Percentiles rank a stretch among this genome's conserved stretches.
Conservation (phyloP, 495 filamentous ascomycete species). For the Hypoxylon rickii region DNA sequence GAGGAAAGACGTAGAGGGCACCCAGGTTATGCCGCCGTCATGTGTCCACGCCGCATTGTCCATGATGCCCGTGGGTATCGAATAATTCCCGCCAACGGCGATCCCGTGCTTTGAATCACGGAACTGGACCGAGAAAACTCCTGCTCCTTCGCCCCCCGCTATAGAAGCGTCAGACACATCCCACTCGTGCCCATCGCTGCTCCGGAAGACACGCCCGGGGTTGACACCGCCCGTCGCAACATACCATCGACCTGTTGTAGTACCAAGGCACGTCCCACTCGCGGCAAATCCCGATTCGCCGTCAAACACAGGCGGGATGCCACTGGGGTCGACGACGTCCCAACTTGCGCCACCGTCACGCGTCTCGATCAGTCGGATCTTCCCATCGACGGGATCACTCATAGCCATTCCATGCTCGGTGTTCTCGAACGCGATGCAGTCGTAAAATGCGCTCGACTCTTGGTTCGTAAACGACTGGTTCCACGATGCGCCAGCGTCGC, state of each 20-base stretch:
- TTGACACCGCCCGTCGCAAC: slow-evolving; percentile 24
- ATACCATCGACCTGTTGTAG: slow-evolving; percentile 29
- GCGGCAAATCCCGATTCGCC: slow-evolving; percentile 29
- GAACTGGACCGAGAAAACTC: slow-evolving; percentile 34
- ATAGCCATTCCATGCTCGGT: slow-evolving; percentile 24
- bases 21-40: slow-evolving; percentile 27
- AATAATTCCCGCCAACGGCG: slow-evolving; percentile 31
- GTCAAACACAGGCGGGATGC: slow-evolving; percentile 13
- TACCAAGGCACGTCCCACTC: slow-evolving; percentile 31
- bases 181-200: slow-evolving; percentile 23
- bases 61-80: slow-evolving; percentile 1
- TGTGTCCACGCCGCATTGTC: slow-evolving; percentile 23
- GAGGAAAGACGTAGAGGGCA: slow-evolving; percentile 14
- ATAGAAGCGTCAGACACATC: slow-evolving; percentile 24
- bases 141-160: slow-evolving; percentile 19
- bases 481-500: slow-evolving; percentile 26
- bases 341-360: slow-evolving; percentile 25
- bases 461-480: slow-evolving; percentile 15
- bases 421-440: slow-evolving; percentile 31
- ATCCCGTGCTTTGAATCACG: slow-evolving; percentile 23
- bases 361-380: slow-evolving; percentile 28
- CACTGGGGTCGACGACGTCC: slow-evolving; percentile 2
- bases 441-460: slow-evolving; percentile 28
- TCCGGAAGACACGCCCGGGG: slow-evolving; percentile 26
- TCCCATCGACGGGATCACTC: slow-evolving; percentile 31